Conservation (phyloP, 345 rosid genomes). For the Camelina hispida region DNA sequence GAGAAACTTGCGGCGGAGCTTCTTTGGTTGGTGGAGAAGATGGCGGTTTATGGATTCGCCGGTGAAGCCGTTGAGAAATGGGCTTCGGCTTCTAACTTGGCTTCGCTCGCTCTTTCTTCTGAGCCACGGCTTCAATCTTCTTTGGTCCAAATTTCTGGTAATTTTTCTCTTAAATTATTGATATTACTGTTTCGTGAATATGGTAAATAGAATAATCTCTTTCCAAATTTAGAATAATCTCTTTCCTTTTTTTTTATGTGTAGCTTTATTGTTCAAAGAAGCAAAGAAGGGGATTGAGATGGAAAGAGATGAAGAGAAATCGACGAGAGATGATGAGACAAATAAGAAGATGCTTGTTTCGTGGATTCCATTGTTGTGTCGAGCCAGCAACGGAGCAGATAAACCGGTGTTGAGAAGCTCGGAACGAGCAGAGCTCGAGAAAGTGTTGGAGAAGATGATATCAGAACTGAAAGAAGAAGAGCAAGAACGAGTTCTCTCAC, state of each 20-base stretch:
- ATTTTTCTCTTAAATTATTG: not conserved
- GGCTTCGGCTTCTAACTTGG: conserved; percentile 84
- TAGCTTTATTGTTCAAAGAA: conserved; percentile 78
- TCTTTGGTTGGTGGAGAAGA: conserved; percentile 79
- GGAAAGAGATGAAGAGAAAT: conserved; percentile 50
- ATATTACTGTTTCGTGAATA: not conserved
- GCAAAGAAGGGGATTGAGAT: conserved; percentile 54
- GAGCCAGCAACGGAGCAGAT: conserved; percentile 72
- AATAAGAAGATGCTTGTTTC: conserved; percentile 68
- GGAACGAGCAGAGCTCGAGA: conserved; percentile 66
- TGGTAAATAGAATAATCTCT: conserved; percentile 8
- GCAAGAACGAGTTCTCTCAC: conserved; percentile 73
- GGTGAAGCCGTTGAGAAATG: conserved; percentile 81
- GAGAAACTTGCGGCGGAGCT: conserved; percentile 90
- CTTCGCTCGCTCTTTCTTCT: conserved; percentile 67
- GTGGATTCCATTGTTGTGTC: conserved; percentile 85
- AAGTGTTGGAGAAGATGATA: conserved; percentile 62
- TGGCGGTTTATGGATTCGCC: conserved; percentile 66
- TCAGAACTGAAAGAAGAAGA: conserved; percentile 58
- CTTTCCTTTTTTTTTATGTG: not conserved
- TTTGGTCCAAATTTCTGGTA: conserved; percentile 76
- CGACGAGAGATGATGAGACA: conserved; percentile 31
- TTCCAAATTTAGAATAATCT: not conserved
- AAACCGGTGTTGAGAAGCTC: conserved; percentile 57
- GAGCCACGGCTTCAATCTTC: conserved; percentile 78